These are phyloP conservation scores for Seiridium unicorne DNA, from an alignment of 2,329 filamentous ascomycete genomes.

Conservation along the genomic window DNA sequence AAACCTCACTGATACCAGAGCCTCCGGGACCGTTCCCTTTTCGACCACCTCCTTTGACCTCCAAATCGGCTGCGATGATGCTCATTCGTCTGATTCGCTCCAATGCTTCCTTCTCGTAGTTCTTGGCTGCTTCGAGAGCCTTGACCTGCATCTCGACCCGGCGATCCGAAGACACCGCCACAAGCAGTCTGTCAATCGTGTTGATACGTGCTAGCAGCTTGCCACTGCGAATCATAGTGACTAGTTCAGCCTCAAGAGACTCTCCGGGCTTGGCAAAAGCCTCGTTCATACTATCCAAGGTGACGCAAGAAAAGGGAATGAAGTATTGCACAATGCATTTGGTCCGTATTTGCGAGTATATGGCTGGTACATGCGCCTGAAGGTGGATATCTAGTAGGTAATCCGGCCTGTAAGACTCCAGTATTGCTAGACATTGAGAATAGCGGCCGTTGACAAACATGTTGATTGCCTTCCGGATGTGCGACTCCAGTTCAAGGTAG, in stretches of 20 bases:
- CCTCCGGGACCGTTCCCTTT: conserved; percentile 15
- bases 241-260: conserved; percentile 72
- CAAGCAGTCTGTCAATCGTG: conserved; percentile 74
- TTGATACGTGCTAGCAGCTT: conserved; percentile 80
- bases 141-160: conserved; percentile 69
- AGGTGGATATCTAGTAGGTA: conserved; percentile 91
- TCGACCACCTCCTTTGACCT: conserved; percentile 49
- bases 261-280: conserved; percentile 68
- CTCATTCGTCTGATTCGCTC: conserved; percentile 77
- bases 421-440: conserved; percentile 75
- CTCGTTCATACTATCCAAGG: conserved; percentile 71
- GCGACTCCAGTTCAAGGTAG: conserved; percentile 89
- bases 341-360: conserved; percentile 76
- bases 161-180: conserved; percentile 66
- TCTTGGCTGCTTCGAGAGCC: conserved; percentile 64
- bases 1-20: conserved; percentile 21
- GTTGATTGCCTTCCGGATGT: conserved; percentile 86
- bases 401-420: conserved; percentile 79
- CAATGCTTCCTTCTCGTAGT: conserved; percentile 73
- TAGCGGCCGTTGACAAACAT: conserved; percentile 92
- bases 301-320: conserved; percentile 84
- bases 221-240: conserved; percentile 71
- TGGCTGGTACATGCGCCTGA: conserved; percentile 64
- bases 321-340: conserved; percentile 96
- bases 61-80: conserved; percentile 71